Percentiles rank a stretch among this genome's conserved stretches.
These are phyloP conservation scores for Stylosanthes scabra DNA, from an alignment of 331 rosid genomes.

Conservation along the genomic window DNA sequence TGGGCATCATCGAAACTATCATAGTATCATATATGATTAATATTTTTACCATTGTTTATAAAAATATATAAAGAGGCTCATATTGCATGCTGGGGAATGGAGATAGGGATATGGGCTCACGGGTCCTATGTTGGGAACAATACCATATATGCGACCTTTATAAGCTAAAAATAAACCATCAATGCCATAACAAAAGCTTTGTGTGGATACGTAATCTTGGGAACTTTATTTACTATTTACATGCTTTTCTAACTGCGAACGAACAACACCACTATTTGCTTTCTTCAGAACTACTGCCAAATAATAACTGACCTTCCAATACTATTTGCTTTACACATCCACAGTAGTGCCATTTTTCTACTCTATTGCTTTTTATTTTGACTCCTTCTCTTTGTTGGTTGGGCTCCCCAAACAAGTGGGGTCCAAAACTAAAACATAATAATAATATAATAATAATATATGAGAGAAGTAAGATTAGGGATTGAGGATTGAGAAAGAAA, in stretches of 20 bases:
- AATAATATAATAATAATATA: too few relatives aligned
- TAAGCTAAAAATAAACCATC: constrained; percentile 19
- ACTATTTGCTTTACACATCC: constrained; percentile 13
- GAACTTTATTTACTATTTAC: background rate
- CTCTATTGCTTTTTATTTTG: constrained; percentile 19
- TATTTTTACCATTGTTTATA: background rate
- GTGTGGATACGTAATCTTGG: background rate
- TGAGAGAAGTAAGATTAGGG: too few relatives aligned
- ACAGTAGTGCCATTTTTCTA: constrained; percentile 6
- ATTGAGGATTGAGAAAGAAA: too few relatives aligned
- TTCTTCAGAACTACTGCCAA: constrained; percentile 8
- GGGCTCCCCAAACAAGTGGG: too few relatives aligned
- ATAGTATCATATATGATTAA: constrained; percentile 28
- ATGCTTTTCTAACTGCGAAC: background rate
- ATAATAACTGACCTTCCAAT: background rate
- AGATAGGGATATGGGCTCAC: constrained; percentile 38
- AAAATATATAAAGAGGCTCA: background rate
- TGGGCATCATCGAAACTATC: constrained; percentile 33
- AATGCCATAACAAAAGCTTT: background rate
- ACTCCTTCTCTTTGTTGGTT: background rate
- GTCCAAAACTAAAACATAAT: too few relatives aligned
- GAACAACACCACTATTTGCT: background rate
- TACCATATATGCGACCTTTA: constrained; percentile 26
- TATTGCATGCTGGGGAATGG: constrained; percentile 1
- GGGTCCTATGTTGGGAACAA: constrained; percentile 62